Evolutionary conservation across 2,329 filamentous ascomycete species (phyloP).

Genomic region (Pseudocercospora crystallina): DNA sequence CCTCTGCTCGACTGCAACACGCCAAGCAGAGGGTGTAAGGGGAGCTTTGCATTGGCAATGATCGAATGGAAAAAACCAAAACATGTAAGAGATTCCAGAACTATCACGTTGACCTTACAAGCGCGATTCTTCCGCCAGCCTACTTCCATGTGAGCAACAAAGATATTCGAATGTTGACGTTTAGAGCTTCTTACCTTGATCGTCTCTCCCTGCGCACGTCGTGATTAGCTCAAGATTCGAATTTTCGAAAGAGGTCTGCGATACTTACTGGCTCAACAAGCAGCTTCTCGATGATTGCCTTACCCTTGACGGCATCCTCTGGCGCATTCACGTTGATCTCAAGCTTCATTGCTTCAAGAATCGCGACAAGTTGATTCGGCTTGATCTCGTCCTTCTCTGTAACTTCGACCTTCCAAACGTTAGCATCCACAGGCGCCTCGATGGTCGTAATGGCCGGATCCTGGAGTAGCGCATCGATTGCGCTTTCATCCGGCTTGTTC

Average conservation of each 20-base stretch:
- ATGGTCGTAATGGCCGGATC: conserved; percentile 40
- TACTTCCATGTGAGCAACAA: background rate
- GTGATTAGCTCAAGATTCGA: background rate
- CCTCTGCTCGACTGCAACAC: too few species aligned
- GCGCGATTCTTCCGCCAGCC: background rate
- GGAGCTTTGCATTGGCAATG: too few species aligned
- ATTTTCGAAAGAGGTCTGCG: too few species aligned
- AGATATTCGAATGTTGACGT: background rate
- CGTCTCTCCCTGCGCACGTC: conserved; percentile 5
- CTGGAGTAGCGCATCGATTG: conserved; percentile 49
- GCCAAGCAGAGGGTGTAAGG: too few species aligned
- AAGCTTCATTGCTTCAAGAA: conserved; percentile 50
- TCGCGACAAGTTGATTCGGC: conserved; percentile 37
- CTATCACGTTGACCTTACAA: background rate
- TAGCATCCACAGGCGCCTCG: conserved; percentile 47
- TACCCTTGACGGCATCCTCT: conserved; percentile 27
- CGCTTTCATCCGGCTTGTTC: conserved; percentile 48
- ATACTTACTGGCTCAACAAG: conserved; percentile 40
- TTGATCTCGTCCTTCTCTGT: conserved; percentile 39
- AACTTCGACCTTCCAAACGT: conserved; percentile 46
- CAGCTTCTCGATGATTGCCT: conserved; percentile 41
- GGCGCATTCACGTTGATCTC: conserved; percentile 47
- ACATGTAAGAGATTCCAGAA: too few species aligned
- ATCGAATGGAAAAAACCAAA: too few species aligned
- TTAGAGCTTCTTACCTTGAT: conserved; percentile 5